Conservation (phyloP, 2,329 filamentous ascomycete species). For the Apiospora aurea region DNA sequence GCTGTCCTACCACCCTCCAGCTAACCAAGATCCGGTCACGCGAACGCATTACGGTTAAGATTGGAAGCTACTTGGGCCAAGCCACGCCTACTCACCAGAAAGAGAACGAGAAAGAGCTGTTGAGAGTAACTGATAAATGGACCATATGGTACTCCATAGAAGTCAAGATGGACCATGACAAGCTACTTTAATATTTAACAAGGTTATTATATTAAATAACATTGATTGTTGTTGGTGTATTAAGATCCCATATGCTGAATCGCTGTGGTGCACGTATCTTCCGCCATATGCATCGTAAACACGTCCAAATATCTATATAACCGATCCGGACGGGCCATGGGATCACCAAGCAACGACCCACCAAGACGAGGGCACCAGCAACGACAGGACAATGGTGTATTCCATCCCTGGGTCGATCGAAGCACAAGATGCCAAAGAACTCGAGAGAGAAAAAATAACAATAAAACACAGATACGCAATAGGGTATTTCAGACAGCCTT, state of each 20-base stretch:
- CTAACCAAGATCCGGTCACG: too few relatives aligned
- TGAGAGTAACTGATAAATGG: too few relatives aligned
- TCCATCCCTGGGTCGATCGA: too few relatives aligned
- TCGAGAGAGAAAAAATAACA: background rate
- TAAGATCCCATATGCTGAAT: background rate
- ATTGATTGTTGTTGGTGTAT: background rate
- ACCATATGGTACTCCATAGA: too few relatives aligned
- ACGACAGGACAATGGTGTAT: background rate
- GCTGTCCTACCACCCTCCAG: too few relatives aligned
- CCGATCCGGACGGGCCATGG: background rate
- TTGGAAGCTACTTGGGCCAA: too few relatives aligned
- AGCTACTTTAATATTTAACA: too few relatives aligned
- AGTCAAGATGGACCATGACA: too few relatives aligned
- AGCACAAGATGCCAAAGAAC: background rate
- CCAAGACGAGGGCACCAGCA: background rate
- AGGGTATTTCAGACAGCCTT: background rate
- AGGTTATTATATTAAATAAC: background rate
- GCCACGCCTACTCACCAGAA: too few relatives aligned
- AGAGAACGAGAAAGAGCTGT: too few relatives aligned
- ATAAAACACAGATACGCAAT: background rate
- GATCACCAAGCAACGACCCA: background rate
- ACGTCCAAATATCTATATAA: background rate
- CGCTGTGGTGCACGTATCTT: background rate
- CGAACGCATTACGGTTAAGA: too few relatives aligned
- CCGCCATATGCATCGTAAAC: background rate